phyloP scores from a whole-genome alignment of 257 asterid genomes.

The Verbena officinalis region DNA sequence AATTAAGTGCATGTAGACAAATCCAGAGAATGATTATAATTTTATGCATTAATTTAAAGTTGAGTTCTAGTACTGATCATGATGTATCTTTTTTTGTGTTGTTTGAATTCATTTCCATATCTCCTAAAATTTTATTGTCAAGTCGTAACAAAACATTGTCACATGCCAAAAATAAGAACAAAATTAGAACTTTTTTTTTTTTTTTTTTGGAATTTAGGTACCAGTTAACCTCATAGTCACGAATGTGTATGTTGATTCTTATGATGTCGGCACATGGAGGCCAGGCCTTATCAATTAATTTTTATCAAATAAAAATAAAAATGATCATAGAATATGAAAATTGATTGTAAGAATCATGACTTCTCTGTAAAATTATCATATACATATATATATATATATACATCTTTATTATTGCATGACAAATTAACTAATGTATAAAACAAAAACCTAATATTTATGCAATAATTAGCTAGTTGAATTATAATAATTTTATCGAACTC shows the following conservation, averaged over 20 bases:
- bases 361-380: no score
- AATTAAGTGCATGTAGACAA: no score
- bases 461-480: no score
- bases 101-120: not conserved
- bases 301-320: not conserved
- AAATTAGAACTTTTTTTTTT: not conserved
- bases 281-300: not conserved
- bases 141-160: not conserved
- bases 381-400: no score
- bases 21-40: no score
- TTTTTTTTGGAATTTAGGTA: not conserved
- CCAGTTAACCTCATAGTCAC: not conserved
- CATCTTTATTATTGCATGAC: no score
- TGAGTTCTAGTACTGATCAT: no score
- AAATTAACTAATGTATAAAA: no score
- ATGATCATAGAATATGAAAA: no score
- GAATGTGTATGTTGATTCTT: not conserved
- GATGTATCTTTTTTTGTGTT: no score
- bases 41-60: no score
- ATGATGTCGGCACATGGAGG: not conserved
- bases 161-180: not conserved
- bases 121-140: not conserved
- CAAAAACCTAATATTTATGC: not conserved
- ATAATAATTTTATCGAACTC: slow-evolving; percentile 40
- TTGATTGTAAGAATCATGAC: no score